A percentile compares a stretch with the other conserved stretches of the same genome.
Evolutionary conservation across 2,329 filamentous ascomycete genomes (phyloP).

Genomic region (Microdochium bolleyi): DNA sequence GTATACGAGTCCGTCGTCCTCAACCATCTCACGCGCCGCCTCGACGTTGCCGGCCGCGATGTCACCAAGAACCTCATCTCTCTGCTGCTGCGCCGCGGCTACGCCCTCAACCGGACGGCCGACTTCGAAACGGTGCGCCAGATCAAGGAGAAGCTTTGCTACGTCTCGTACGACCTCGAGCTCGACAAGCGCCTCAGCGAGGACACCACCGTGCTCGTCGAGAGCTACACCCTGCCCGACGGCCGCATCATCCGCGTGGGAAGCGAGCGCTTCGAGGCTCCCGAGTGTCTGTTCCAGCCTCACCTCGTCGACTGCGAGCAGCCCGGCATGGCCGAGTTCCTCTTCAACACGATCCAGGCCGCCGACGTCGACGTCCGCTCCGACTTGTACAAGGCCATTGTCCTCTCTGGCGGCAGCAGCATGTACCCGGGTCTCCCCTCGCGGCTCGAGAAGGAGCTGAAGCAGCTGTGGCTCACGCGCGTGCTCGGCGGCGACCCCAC

Average conservation of each 20-base stretch:
- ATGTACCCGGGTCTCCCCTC: constrained; percentile 98
- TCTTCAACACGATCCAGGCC: constrained; percentile 97
- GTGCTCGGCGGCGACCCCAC: constrained; percentile 89
- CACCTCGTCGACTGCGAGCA: constrained; percentile 97
- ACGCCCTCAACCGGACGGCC: constrained; percentile 94
- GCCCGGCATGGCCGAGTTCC: constrained; percentile 89
- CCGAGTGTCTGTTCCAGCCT: constrained; percentile 97
- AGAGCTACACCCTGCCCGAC: constrained; percentile 95
- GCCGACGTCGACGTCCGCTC: constrained; percentile 92
- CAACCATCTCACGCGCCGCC: constrained; percentile 87
- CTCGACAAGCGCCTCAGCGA: constrained; percentile 93
- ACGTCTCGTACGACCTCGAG: constrained; percentile 96
- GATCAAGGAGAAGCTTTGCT: constrained; percentile 99
- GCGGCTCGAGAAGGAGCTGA: constrained; percentile 93
- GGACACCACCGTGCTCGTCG: constrained; percentile 93
- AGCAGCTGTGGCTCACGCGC: constrained; percentile 94
- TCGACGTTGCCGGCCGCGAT: constrained; percentile 93
- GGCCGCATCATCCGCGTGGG: constrained; percentile 93
- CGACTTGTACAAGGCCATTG: constrained; percentile 94
- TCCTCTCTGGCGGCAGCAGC: constrained; percentile 91
- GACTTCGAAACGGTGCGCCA: constrained; percentile 98
- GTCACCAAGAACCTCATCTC: constrained; percentile 98
- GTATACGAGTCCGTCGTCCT: constrained; percentile 98
- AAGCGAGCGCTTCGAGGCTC: constrained; percentile 94
- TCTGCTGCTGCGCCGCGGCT: constrained; percentile 84